Conservation (phyloP, 1,284 basidiomycete genomes). For the Trichosporon sp. region DNA sequence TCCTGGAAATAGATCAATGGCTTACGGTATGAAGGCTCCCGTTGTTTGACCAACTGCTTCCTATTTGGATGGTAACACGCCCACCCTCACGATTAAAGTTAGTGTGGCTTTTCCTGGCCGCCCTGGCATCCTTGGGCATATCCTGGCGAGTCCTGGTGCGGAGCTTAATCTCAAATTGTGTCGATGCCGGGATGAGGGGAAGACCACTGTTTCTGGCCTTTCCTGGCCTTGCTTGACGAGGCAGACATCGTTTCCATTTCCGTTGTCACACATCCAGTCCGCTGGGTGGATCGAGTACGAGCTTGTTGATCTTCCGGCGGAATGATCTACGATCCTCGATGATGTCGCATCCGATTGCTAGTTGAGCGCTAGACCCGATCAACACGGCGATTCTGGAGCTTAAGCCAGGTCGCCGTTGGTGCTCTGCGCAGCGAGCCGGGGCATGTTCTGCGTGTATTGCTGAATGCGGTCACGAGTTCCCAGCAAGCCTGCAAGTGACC, state of each 20-base stretch:
- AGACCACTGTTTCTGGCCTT: neutral
- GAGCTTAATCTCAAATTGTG: conserved; percentile 3
- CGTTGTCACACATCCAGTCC: conserved; percentile 3
- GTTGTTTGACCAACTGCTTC: neutral
- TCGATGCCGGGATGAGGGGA: neutral
- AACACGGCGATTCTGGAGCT: neutral
- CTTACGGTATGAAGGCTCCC: conserved; percentile 6
- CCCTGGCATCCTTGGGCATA: neutral
- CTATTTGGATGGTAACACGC: neutral
- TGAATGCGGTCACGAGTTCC: neutral
- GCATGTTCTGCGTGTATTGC: neutral
- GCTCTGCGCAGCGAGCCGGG: neutral
- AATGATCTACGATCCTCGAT: conserved; percentile 1
- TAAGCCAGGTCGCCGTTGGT: neutral
- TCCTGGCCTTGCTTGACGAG: neutral
- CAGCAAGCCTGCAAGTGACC: neutral
- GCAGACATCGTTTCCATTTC: neutral
- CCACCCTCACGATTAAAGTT: neutral
- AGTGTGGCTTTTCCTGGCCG: neutral
- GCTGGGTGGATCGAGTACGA: neutral
- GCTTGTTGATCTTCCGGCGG: neutral
- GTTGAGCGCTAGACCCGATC: neutral
- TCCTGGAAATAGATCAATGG: neutral
- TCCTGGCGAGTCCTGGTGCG: neutral
- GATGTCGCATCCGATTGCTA: neutral